These are phyloP conservation scores for Handroanthus guayacan DNA, from an alignment of 257 asterid species.

Conservation along the genomic window DNA sequence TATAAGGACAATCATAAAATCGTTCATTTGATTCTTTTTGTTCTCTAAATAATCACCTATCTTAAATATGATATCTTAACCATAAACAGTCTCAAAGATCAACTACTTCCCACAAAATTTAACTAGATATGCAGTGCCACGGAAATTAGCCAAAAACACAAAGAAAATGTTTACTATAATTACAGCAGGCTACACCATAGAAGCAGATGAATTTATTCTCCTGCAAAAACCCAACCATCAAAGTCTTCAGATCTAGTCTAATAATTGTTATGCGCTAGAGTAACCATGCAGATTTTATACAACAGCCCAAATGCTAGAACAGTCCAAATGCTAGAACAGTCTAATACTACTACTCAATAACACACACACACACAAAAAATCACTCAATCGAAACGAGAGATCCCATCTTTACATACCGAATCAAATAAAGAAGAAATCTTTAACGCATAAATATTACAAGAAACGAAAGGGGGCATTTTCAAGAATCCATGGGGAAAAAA, in stretches of 20 bases:
- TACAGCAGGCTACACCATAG: slow-evolving; percentile 19
- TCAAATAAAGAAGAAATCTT: slow-evolving; percentile 25
- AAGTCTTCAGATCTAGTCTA: slow-evolving; percentile 55
- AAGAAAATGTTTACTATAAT: background rate
- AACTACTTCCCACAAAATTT: slow-evolving; percentile 25
- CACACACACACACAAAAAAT: too few relatives aligned
- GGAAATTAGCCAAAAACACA: slow-evolving; percentile 13
- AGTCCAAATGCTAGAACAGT: slow-evolving; percentile 32
- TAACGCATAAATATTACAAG: background rate
- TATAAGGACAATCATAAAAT: slow-evolving; percentile 16
- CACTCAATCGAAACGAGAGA: slow-evolving; percentile 29
- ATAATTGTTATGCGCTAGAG: slow-evolving; percentile 31
- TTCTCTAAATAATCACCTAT: slow-evolving; percentile 14
- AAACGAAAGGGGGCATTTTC: slow-evolving; percentile 10
- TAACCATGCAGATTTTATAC: slow-evolving; percentile 35
- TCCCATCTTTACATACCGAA: slow-evolving; percentile 30
- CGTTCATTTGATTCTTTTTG: slow-evolving; percentile 3
- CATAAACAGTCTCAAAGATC: slow-evolving; percentile 3
- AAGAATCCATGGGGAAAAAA: background rate
- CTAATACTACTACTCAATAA: slow-evolving; percentile 19
- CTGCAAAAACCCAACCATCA: slow-evolving; percentile 37
- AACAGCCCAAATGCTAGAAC: slow-evolving; percentile 32
- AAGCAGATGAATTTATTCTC: slow-evolving; percentile 23
- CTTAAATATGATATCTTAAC: slow-evolving; percentile 7
- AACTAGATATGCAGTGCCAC: background rate